Conservation (phyloP, 805 yeast species). For the Kodamaea jinghongensis region DNA sequence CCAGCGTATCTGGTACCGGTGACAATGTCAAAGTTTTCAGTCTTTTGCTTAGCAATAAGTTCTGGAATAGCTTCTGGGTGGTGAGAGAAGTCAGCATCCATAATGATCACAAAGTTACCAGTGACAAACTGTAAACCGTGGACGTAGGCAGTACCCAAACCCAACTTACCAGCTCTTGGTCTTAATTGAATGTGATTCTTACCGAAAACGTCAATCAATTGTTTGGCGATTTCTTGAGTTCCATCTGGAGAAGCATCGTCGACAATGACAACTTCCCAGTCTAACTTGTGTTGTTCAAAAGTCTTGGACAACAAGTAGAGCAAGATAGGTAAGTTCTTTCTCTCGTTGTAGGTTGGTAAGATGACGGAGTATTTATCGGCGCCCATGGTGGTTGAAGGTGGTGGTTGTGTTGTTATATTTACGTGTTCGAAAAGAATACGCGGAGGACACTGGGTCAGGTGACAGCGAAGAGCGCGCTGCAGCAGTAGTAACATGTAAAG, state of each 20-base stretch:
- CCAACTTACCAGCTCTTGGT: conserved; percentile 75
- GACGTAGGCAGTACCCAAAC: conserved; percentile 77
- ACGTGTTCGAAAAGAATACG: conserved; percentile 7
- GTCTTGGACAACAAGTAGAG: conserved; percentile 68
- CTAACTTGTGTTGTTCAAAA: conserved; percentile 52
- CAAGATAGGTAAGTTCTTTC: conserved; percentile 60
- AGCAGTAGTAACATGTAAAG: too few species aligned
- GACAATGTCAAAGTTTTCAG: conserved; percentile 49
- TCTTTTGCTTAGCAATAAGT: conserved; percentile 63
- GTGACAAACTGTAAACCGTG: conserved; percentile 70
- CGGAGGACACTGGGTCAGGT: background rate
- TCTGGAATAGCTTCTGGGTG: conserved; percentile 79
- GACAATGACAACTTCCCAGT: conserved; percentile 77
- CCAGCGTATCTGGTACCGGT: conserved; percentile 73
- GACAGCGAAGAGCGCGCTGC: background rate
- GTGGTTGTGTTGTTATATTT: conserved; percentile 3
- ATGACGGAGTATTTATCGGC: conserved; percentile 65
- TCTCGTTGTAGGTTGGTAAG: conserved; percentile 76
- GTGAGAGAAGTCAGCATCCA: conserved; percentile 85
- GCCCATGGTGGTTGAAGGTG: conserved; percentile 9
- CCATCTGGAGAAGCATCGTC: conserved; percentile 84
- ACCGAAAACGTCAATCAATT: conserved; percentile 57
- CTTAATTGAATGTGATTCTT: conserved; percentile 57
- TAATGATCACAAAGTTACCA: conserved; percentile 73
- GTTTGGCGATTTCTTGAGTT: conserved; percentile 68